Conservation (phyloP, 2,329 filamentous ascomycete genomes). For the Cytospora piceae region DNA sequence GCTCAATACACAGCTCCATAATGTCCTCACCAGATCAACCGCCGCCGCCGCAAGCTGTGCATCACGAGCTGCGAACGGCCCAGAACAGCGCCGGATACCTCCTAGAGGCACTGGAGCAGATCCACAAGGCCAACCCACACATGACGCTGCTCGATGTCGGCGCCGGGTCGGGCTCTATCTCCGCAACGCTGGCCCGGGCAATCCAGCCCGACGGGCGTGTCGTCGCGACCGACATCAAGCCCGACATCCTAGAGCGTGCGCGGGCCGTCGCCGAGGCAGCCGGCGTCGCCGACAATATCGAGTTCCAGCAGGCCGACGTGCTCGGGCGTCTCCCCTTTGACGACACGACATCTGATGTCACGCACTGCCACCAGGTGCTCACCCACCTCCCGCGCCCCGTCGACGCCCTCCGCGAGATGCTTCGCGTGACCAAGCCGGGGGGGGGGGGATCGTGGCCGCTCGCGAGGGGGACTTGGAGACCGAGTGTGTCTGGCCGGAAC, state of each 20-base stretch:
- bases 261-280: slow-evolving; percentile 40
- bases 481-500: slow-evolving; percentile 38
- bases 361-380: slow-evolving; percentile 38
- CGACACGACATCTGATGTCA: slow-evolving; percentile 38
- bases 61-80: slow-evolving; percentile 17
- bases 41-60: slow-evolving; percentile 19
- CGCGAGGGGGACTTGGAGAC: slow-evolving; percentile 42
- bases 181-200: slow-evolving; percentile 46
- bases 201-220: slow-evolving; percentile 46
- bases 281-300: slow-evolving; percentile 37
- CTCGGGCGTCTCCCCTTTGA: slow-evolving; percentile 39
- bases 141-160: slow-evolving; percentile 50
- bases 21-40: background rate
- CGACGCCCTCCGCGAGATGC: slow-evolving; percentile 38
- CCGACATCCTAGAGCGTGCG: slow-evolving; percentile 46
- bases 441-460: slow-evolving; percentile 36
- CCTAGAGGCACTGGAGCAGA: slow-evolving; percentile 36
- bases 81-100: slow-evolving; percentile 36
- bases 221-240: slow-evolving; percentile 48
- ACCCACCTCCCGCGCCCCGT: slow-evolving; percentile 35
- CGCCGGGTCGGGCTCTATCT: slow-evolving; percentile 53
- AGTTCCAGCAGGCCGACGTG: slow-evolving; percentile 38
- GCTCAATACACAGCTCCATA: background rate
- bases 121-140: slow-evolving; percentile 27
- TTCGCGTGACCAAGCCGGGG: slow-evolving; percentile 38